Conservation (phyloP, 805 yeast species). For the Candida corydali region DNA sequence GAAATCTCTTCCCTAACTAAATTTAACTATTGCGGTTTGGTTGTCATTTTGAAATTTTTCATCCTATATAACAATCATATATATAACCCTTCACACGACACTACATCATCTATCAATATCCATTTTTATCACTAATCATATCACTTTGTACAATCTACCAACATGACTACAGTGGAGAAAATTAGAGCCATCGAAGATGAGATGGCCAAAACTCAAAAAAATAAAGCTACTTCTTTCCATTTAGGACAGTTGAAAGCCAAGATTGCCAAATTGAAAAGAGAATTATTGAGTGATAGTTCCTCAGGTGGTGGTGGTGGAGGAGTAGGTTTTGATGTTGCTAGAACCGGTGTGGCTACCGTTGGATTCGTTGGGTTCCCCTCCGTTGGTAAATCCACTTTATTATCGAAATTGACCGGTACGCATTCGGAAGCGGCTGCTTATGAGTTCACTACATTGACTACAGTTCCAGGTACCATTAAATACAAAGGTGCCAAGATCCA, state of each 20-base stretch:
- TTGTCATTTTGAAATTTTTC: constrained; percentile 1
- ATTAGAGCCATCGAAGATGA: constrained; percentile 91
- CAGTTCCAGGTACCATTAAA: constrained; percentile 95
- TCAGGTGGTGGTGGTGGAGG: constrained; percentile 73
- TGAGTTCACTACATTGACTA: constrained; percentile 95
- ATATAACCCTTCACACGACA: constrained; percentile 10
- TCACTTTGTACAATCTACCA: too few relatives aligned
- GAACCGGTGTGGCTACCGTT: constrained; percentile 96
- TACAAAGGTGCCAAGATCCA: constrained; percentile 97
- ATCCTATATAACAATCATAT: too few relatives aligned
- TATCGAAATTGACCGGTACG: constrained; percentile 88
- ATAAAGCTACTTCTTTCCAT: constrained; percentile 96
- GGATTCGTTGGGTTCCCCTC: constrained; percentile 99
- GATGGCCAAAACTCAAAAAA: constrained; percentile 97
- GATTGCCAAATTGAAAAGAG: constrained; percentile 91
- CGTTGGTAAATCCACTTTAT: constrained; percentile 83
- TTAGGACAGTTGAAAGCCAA: constrained; percentile 97
- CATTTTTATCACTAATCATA: too few relatives aligned
- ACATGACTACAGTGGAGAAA: constrained; percentile 49
- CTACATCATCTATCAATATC: too few relatives aligned
- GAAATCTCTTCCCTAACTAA: too few relatives aligned
- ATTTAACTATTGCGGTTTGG: constrained; percentile 5
- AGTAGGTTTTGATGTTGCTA: constrained; percentile 95
- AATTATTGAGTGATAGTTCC: constrained; percentile 65
- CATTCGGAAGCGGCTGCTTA: constrained; percentile 97